Base-by-base conservation (phyloP, 768 basidiomycete genomes). In the Trametes coccinea region DNA sequence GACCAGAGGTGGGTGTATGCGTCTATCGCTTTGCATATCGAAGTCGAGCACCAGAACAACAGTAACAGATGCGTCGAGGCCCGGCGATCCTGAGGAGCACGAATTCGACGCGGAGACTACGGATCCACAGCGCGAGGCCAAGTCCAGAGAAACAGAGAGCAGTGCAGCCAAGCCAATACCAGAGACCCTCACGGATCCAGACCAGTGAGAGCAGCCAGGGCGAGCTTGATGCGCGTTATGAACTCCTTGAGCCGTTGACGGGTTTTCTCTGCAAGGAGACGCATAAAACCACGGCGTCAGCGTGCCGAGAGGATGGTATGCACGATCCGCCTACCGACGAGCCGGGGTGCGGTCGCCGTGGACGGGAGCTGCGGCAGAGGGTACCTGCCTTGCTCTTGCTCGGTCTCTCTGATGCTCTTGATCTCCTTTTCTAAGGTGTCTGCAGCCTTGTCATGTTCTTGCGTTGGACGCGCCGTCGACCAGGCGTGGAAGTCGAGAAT, bases 311-410 rank as follows among this genome's bases (percentile, higher is more conserved):
- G 41, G 41, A 39, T 45, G 39, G 47, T 54, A 47, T 55, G 52
- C 52, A 53, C 37, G 53, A 61, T 61, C 59, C 61, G 69, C 70
- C 63, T 71, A 73, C 70, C 68, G 65, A 72, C 59, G 64, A 72
- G 60, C 43, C 51, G 14, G 44, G 56, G 39, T 27, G 53, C 43
- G 40, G 57, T 30, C 17, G 37, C 37, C 39, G 53, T 41, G 16
- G 16, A 39, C 27, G 53, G 50, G 43, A 54, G 10, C 17, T 34
- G 61, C 13, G 40, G 56, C 45, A 49, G 8, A 56, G 52, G 60
- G 49, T 67, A 75, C 75, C 53, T 74, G 73, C 76, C 76, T 75
- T 77, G 76, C 66, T 75, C 72, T 45, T 66, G 61, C 61, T 77
- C 76, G 16, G 63, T 61, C 6, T 66, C 66, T 30, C 71, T 66